Evolutionary conservation across 257 asterid species (phyloP).

Genomic region (Avicennia marina): DNA sequence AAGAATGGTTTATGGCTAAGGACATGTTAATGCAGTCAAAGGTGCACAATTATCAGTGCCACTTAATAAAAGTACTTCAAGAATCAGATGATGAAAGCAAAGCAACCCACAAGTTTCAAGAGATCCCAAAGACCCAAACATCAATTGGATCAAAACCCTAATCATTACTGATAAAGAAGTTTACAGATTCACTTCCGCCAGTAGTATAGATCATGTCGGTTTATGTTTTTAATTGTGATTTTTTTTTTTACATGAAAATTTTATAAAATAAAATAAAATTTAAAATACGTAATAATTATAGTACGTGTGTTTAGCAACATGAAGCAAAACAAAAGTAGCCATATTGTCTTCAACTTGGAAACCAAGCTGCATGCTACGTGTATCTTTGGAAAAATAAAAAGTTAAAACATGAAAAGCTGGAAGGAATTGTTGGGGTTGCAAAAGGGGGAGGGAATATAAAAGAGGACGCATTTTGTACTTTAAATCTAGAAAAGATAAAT

Average conservation of each 20-base stretch:
- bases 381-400: neutral
- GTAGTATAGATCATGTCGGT: too few relatives aligned
- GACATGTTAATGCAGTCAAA: slow-evolving; percentile 36
- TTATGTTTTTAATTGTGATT: too few relatives aligned
- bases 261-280: too few relatives aligned
- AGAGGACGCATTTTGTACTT: slow-evolving; percentile 5
- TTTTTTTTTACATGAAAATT: too few relatives aligned
- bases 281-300: too few relatives aligned
- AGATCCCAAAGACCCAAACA: slow-evolving; percentile 19
- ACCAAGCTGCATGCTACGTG: slow-evolving; percentile 18
- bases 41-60: slow-evolving; percentile 39
- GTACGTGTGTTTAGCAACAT: too few relatives aligned
- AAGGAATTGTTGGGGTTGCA: slow-evolving; percentile 1
- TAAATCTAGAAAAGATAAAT: neutral
- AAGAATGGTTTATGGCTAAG: slow-evolving; percentile 16
- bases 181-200: slow-evolving; percentile 6
- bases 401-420: slow-evolving; percentile 4
- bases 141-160: slow-evolving; percentile 37
- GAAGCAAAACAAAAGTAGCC: too few relatives aligned
- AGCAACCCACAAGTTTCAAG: slow-evolving; percentile 32
- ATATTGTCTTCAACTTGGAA: neutral
- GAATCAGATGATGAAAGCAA: slow-evolving; percentile 28
- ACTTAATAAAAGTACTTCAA: slow-evolving; percentile 27
- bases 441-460: neutral
- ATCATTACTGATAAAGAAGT: slow-evolving; percentile 40